Evolutionary conservation across 805 yeast genomes (phyloP).

Genomic region (Wickerhamomyces queroliae): DNA sequence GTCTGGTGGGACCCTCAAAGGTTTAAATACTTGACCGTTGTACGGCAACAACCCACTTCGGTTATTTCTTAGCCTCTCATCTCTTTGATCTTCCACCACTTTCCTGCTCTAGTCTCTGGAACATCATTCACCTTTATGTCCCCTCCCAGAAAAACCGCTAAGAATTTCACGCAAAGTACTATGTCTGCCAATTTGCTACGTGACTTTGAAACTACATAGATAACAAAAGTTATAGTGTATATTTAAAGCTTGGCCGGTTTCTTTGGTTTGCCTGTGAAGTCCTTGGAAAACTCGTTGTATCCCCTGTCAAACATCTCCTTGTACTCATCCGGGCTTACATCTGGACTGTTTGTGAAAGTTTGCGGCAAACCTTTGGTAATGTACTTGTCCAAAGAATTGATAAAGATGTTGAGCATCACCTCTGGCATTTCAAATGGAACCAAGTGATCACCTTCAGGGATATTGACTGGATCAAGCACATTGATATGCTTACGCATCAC

Average conservation of each 20-base stretch:
- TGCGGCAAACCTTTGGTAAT: neutral
- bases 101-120: too few relatives aligned
- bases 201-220: too few relatives aligned
- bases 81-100: neutral
- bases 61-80: too few relatives aligned
- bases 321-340: neutral
- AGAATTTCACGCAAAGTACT: too few relatives aligned
- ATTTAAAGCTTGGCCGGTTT: too few relatives aligned
- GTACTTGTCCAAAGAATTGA: neutral
- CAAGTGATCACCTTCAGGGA: conserved; percentile 42
- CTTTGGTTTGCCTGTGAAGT: too few relatives aligned
- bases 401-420: conserved; percentile 6
- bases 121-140: neutral
- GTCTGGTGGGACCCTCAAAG: neutral
- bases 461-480: conserved; percentile 24
- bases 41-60: too few relatives aligned
- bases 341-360: neutral
- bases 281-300: neutral
- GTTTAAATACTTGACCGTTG: too few relatives aligned
- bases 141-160: neutral
- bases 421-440: conserved; percentile 43
- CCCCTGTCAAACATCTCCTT: neutral
- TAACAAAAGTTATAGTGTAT: too few relatives aligned
- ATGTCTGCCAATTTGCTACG: neutral
- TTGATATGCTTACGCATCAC: conserved; percentile 29